Base-by-base conservation (phyloP, 2,329 filamentous ascomycete species). In the Alternaria burnsii region DNA sequence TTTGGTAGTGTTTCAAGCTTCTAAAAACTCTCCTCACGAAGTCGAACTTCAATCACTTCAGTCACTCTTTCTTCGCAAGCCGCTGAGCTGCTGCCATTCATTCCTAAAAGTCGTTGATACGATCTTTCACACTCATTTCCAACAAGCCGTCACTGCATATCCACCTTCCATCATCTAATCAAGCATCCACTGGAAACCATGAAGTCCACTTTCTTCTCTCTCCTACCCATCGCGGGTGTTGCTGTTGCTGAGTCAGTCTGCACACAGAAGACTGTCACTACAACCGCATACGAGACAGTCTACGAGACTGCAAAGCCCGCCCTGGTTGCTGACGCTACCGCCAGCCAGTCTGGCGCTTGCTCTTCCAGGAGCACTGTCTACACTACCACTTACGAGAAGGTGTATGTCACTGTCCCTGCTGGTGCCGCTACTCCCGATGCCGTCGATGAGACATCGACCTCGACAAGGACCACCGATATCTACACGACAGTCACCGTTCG, bases 1-100 rank as follows among this genome's bases (percentile, higher is more conserved):
- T 58, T 51, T 41, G 26, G 34, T 47, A 43, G 26, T 28, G 46
- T 20, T 62, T 51, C 55, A 52, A 63, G 47, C 54, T 62, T 66
- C 40, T 55, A 46, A 50, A 63, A 43, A 57, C 53, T 59, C 52
- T 50, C 55, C 54, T 41, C 32, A 59, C 58, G 47, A 59, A 58
- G 55, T 48, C 43, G 46, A 54, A 52, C 52, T 56, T 42, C 50
- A 58, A 51, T 22, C 40, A 22, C 18, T 41, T 22, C 18, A 41
- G 20, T 65, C 65, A 63, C 48, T 69, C 66, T 34, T 68, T 68
- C 66, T 60, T 63, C 22, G 32, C 68, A 70, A 70, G 73, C 73
- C 68, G 60, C 63, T 65, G 70, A 62, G 70, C 69, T 73, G 69
- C 71, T 71, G 69, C 61, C 66, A 65, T 68, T 73, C 68, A 51